These are phyloP conservation scores for Perkinsus olseni DNA, from an alignment of 169 alveolate genomes.

Conservation along the genomic window DNA sequence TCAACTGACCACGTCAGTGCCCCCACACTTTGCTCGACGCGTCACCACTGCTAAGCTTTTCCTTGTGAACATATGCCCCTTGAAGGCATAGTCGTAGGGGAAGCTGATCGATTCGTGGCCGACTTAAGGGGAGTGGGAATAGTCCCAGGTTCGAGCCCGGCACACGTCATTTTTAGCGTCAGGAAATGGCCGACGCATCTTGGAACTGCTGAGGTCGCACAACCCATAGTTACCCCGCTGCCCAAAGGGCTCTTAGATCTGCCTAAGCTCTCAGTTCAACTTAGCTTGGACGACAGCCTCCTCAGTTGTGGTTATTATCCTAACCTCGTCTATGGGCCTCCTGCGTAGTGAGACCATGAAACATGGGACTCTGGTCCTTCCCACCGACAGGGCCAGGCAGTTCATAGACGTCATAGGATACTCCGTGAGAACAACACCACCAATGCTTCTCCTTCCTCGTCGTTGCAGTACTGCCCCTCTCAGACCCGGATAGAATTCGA, in stretches of 20 bases:
- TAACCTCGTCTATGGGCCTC: conserved; percentile 18
- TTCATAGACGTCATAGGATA: conserved; percentile 65
- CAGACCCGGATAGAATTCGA: background rate
- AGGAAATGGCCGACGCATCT: background rate
- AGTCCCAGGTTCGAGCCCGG: background rate
- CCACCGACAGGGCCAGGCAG: conserved; percentile 77
- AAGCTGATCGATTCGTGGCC: too few relatives aligned
- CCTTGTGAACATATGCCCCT: too few relatives aligned
- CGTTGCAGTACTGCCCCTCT: background rate
- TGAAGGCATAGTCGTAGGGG: too few relatives aligned
- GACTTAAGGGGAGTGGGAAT: too few relatives aligned
- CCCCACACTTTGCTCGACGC: background rate
- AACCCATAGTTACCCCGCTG: background rate
- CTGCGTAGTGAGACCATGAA: conserved; percentile 70
- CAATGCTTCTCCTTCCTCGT: conserved; percentile 3
- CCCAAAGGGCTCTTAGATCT: background rate
- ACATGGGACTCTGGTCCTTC: conserved; percentile 82
- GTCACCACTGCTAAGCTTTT: background rate
- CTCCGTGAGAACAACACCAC: conserved; percentile 56
- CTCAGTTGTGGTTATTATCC: background rate
- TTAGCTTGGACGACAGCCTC: background rate
- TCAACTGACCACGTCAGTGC: background rate
- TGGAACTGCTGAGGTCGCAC: background rate
- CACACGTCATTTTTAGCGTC: background rate
- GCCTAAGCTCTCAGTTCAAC: background rate